A percentile compares a stretch with the other conserved stretches of the same genome.
These are phyloP conservation scores for Cyamopsis tetragonoloba DNA, from an alignment of 306 rosid species.

Conservation along the genomic window DNA sequence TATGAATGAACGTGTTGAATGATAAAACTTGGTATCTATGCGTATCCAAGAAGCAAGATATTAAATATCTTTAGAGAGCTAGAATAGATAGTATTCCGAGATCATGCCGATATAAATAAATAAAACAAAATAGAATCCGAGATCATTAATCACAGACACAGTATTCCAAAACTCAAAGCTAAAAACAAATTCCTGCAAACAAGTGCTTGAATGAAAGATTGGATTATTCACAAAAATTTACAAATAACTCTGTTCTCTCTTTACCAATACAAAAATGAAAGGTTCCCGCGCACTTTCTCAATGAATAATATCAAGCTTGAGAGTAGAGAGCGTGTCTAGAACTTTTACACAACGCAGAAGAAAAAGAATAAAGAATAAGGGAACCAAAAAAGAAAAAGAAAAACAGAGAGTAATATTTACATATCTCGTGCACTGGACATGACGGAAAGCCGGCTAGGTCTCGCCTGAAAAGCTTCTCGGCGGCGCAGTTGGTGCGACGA, in stretches of 20 bases:
- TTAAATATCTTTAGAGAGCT: too few species aligned
- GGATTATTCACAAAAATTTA: conserved; percentile 1
- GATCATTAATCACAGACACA: too few species aligned
- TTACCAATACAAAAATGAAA: not conserved
- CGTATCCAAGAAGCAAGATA: too few species aligned
- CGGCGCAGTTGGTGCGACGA: conserved; percentile 52
- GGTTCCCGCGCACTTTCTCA: too few species aligned
- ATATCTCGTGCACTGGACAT: conserved; percentile 38
- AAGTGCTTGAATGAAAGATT: not conserved
- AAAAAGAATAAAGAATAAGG: not conserved
- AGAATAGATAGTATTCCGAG: too few species aligned
- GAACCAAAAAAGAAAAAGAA: not conserved
- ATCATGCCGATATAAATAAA: too few species aligned
- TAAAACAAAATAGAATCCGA: too few species aligned
- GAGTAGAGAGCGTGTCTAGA: not conserved
- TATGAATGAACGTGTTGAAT: too few species aligned
- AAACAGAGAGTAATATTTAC: too few species aligned
- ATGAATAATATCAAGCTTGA: not conserved
- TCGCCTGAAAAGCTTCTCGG: conserved; percentile 52
- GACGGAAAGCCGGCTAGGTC: conserved; percentile 49
- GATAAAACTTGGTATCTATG: too few species aligned
- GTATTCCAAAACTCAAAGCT: too few species aligned
- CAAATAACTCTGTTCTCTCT: not conserved
- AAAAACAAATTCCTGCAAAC: not conserved
- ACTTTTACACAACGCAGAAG: not conserved